Evolutionary conservation across 2,329 filamentous ascomycete species (phyloP).

Genomic region (Sordariomycetes sp.): DNA sequence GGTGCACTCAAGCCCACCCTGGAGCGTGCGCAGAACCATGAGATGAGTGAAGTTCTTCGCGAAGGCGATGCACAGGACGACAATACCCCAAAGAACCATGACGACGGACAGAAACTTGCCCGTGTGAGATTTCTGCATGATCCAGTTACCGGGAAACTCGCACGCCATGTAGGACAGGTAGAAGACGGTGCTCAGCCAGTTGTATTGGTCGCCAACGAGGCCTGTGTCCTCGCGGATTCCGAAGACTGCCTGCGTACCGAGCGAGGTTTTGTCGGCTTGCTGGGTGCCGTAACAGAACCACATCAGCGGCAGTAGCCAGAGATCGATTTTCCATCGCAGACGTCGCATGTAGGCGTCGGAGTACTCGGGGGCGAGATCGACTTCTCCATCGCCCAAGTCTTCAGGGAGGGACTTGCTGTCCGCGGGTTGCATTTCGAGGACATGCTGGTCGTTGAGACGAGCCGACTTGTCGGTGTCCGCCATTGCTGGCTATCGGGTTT

Average conservation of each 20-base stretch:
- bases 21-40: too few species aligned
- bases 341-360: slow-evolving; percentile 14
- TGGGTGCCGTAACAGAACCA: slow-evolving; percentile 18
- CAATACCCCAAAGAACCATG: slow-evolving; percentile 20
- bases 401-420: too few species aligned
- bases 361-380: slow-evolving; percentile 9
- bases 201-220: slow-evolving; percentile 18
- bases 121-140: slow-evolving; percentile 23
- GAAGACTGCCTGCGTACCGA: slow-evolving; percentile 18
- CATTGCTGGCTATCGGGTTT: too few species aligned
- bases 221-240: slow-evolving; percentile 17
- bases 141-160: slow-evolving; percentile 17
- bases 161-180: slow-evolving; percentile 17
- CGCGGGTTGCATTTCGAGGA: too few species aligned
- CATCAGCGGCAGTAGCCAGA: slow-evolving; percentile 19
- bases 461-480: too few species aligned
- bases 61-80: too few species aligned
- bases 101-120: slow-evolving; percentile 22
- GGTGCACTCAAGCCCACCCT: slow-evolving; percentile 20
- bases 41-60: too few species aligned
- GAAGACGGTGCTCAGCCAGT: slow-evolving; percentile 19
- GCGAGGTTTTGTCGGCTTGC: slow-evolving; percentile 19
- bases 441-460: too few species aligned
- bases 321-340: slow-evolving; percentile 18
- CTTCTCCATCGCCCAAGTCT: too few species aligned